Evolutionary conservation across 495 filamentous ascomycete species (phyloP).

Genomic region (Barbatosphaeria neglecta): DNA sequence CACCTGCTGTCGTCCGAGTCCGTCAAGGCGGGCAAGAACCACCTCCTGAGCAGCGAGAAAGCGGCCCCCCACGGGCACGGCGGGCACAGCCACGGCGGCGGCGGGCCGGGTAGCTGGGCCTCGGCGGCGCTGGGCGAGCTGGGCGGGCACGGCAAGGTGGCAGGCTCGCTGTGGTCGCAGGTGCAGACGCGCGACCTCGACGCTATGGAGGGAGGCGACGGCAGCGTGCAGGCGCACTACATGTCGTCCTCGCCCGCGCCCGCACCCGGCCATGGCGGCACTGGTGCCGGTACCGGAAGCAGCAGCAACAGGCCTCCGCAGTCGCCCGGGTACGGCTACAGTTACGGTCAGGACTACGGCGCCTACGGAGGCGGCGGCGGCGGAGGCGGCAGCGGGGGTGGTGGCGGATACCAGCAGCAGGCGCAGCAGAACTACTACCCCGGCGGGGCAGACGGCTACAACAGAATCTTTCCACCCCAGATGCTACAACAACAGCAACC

Average conservation of each 20-base stretch:
- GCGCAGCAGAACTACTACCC: background rate
- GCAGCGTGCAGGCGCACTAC: conserved; percentile 7
- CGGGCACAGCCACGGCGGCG: conserved; percentile 20
- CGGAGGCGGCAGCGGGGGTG: background rate
- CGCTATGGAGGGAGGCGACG: conserved; percentile 16
- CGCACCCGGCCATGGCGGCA: background rate
- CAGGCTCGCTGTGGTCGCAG: conserved; percentile 40
- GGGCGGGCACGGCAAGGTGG: conserved; percentile 39
- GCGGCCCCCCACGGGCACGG: conserved; percentile 11
- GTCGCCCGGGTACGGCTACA: conserved; percentile 4
- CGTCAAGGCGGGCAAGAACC: conserved; percentile 72
- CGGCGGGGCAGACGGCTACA: too few relatives aligned
- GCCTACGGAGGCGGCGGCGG: background rate
- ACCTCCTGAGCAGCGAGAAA: conserved; percentile 26
- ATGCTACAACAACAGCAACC: too few relatives aligned
- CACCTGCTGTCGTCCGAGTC: conserved; percentile 62
- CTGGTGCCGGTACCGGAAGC: background rate
- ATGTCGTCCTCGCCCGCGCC: conserved; percentile 4
- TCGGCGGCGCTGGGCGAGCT: conserved; percentile 18
- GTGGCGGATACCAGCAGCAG: background rate
- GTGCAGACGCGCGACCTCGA: conserved; percentile 30
- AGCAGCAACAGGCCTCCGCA: background rate
- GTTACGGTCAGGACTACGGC: too few relatives aligned
- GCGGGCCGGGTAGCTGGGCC: conserved; percentile 9
- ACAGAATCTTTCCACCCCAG: too few relatives aligned